A percentile compares a stretch with the other conserved stretches of the same genome.
Conservation (phyloP, 352 stramenopile species). For the Globisporangium nodosum region DNA sequence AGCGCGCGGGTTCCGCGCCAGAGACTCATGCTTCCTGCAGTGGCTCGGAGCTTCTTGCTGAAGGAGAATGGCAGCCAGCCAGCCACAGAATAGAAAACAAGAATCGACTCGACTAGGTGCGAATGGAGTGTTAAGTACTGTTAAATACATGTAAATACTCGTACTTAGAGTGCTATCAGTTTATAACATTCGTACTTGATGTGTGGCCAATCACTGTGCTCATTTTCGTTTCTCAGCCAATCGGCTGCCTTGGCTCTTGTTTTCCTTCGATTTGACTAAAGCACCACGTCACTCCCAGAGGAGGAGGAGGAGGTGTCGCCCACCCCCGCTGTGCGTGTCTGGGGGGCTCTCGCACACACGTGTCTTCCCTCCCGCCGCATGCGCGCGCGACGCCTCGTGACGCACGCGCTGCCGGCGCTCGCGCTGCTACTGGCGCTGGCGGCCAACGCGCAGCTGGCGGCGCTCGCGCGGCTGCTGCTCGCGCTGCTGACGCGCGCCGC, state of each 20-base stretch:
- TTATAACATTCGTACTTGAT: not conserved
- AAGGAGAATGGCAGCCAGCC: not conserved
- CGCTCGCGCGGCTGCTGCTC: constrained; percentile 6
- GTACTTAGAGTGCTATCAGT: no score
- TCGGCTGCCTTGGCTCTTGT: no score
- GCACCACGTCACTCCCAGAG: no score
- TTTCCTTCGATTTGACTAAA: no score
- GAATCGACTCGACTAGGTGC: no score
- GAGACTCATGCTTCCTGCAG: constrained; percentile 3
- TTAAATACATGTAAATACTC: no score
- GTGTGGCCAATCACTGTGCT: no score
- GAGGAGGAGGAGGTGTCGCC: no score
- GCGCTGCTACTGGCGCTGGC: constrained; percentile 18
- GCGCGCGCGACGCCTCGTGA: constrained; percentile 6
- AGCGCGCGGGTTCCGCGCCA: not conserved
- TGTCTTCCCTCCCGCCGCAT: not conserved
- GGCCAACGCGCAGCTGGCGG: constrained; percentile 9
- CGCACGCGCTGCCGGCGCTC: constrained; percentile 14
- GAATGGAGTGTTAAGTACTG: no score
- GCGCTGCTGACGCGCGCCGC: constrained; percentile 25
- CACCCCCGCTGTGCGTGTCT: not conserved
- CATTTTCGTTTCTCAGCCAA: no score
- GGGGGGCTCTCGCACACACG: not conserved
- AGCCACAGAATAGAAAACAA: not conserved
- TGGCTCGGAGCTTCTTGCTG: not conserved